phyloP scores from a whole-genome alignment of 768 basidiomycete genomes.

The Leucosporidium scottii region DNA sequence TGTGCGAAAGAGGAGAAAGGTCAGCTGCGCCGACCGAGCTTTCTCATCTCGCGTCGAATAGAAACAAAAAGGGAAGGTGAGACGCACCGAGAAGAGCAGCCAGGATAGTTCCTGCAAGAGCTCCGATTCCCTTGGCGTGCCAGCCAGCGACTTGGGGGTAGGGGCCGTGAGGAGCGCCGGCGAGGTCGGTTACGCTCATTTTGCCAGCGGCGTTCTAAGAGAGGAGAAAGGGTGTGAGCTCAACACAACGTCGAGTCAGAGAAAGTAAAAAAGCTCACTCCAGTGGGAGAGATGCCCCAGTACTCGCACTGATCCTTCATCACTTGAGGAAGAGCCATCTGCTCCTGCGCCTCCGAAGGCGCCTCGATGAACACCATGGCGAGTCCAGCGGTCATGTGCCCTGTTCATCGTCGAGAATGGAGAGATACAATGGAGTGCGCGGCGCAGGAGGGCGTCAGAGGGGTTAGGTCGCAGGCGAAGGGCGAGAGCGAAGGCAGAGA shows the following conservation, averaged over 20 bases:
- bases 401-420: too few species aligned
- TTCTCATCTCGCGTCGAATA: too few species aligned
- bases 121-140: constrained; percentile 32
- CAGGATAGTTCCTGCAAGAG: constrained; percentile 62
- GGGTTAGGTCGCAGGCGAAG: too few species aligned
- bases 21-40: too few species aligned
- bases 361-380: constrained; percentile 79
- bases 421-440: too few species aligned
- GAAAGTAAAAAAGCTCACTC: constrained; percentile 38
- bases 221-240: too few species aligned
- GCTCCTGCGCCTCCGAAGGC: constrained; percentile 60
- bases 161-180: constrained; percentile 11
- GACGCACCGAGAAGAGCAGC: constrained; percentile 62
- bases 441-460: too few species aligned
- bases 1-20: too few species aligned
- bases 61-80: too few species aligned
- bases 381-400: constrained; percentile 77
- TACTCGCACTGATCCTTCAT: constrained; percentile 66
- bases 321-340: constrained; percentile 51
- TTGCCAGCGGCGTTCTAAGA: constrained; percentile 71
- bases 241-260: background rate
- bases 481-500: background rate
- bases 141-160: background rate
- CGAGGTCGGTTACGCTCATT: constrained; percentile 35
- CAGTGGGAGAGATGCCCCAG: constrained; percentile 55